A percentile compares a stretch with the other conserved stretches of the same genome.
phyloP scores from a whole-genome alignment of 768 basidiomycete genomes.

The Tricholoma matsutake region DNA sequence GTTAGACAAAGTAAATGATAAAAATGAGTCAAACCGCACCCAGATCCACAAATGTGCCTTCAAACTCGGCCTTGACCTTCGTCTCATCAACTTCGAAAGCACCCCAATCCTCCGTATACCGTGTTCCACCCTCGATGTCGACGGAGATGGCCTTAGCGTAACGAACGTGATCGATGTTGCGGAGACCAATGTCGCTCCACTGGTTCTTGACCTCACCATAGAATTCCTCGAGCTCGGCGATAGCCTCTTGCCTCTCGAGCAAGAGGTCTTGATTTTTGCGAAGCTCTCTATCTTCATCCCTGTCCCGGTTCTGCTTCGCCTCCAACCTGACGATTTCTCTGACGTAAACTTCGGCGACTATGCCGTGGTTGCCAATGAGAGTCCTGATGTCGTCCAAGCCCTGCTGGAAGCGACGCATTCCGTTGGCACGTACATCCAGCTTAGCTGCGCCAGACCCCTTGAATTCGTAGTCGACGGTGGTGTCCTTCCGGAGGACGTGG shows the following conservation, averaged over 20 bases:
- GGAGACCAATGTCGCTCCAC: conserved; percentile 20
- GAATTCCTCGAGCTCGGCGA: too few species aligned
- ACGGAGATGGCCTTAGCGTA: too few species aligned
- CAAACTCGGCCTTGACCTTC: too few species aligned
- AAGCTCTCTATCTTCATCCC: too few species aligned
- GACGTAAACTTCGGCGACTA: conserved; percentile 12
- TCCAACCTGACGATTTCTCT: too few species aligned
- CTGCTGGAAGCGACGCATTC: conserved; percentile 14
- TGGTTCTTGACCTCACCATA: conserved; percentile 15
- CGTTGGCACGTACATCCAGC: conserved; percentile 13
- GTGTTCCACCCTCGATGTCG: too few species aligned
- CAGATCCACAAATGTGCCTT: conserved; percentile 25
- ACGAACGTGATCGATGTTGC: conserved; percentile 25
- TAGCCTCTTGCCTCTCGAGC: too few species aligned
- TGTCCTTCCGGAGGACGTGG: conserved; percentile 26
- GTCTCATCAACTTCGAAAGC: too few species aligned
- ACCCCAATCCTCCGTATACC: too few species aligned
- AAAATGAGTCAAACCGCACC: conserved; percentile 25
- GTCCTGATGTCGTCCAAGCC: too few species aligned
- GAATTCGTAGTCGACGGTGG: conserved; percentile 26
- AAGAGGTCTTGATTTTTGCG: too few species aligned
- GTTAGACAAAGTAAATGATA: conserved; percentile 9
- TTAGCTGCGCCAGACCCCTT: conserved; percentile 17
- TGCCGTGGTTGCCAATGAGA: conserved; percentile 9
- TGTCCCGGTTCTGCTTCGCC: conserved; percentile 16